phyloP scores from a whole-genome alignment of 1,284 basidiomycete genomes.

The Ceratobasidium sp. region DNA sequence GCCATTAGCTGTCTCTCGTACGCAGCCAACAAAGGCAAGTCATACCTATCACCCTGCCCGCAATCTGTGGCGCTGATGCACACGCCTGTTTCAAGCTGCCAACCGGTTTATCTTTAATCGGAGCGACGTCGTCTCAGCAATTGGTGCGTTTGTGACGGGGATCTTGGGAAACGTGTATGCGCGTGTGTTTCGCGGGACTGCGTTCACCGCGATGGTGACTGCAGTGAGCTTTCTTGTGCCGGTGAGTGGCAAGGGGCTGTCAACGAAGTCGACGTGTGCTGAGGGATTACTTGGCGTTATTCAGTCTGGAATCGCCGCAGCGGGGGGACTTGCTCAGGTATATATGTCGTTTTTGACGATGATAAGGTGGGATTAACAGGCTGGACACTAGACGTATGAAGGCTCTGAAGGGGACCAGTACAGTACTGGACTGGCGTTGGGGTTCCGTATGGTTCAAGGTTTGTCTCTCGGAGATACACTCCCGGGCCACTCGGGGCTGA shows the following conservation, averaged over 20 bases:
- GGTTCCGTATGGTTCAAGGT: slow-evolving; percentile 51
- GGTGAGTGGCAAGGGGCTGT: too few relatives aligned
- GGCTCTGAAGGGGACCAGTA: slow-evolving; percentile 35
- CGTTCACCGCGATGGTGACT: slow-evolving; percentile 45
- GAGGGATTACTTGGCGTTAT: too few relatives aligned
- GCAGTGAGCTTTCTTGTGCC: slow-evolving; percentile 46
- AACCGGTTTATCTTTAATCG: slow-evolving; percentile 88
- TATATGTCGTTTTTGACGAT: not conserved
- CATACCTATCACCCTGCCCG: slow-evolving; percentile 36
- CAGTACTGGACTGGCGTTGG: slow-evolving; percentile 56
- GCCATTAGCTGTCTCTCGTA: slow-evolving; percentile 84
- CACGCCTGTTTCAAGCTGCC: too few relatives aligned
- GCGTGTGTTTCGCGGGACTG: slow-evolving; percentile 38
- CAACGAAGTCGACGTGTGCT: too few relatives aligned
- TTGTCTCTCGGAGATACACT: not conserved
- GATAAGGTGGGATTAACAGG: not conserved
- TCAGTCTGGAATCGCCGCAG: slow-evolving; percentile 42
- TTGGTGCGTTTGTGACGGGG: slow-evolving; percentile 44
- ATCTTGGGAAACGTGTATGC: slow-evolving; percentile 45
- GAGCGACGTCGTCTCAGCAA: slow-evolving; percentile 45
- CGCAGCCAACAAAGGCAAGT: slow-evolving; percentile 50
- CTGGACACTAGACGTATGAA: slow-evolving; percentile 13
- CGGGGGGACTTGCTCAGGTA: slow-evolving; percentile 36
- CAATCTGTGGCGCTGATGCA: slow-evolving; percentile 52
- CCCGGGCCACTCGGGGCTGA: not conserved